phyloP scores from a whole-genome alignment of 140 eudicot genomes.

The Bidens hawaiensis region DNA sequence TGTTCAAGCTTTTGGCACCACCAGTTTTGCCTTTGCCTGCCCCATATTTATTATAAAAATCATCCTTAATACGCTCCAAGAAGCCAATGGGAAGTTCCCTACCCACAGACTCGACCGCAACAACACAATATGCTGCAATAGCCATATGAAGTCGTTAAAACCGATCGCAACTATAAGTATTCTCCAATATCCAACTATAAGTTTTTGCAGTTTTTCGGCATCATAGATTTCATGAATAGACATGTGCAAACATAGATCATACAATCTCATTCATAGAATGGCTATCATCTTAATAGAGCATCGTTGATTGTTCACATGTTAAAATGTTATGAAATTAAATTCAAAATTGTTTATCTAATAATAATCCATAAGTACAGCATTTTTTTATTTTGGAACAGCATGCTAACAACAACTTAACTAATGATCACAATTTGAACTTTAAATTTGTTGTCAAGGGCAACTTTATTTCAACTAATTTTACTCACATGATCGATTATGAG shows the following conservation, averaged over 20 bases:
- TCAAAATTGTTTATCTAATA: no score
- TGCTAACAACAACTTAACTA: no score
- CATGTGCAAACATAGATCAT: not conserved
- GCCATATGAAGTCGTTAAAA: conserved; percentile 3
- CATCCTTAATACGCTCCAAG: conserved; percentile 44
- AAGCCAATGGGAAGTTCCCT: conserved; percentile 43
- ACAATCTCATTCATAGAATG: not conserved
- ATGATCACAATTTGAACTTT: no score
- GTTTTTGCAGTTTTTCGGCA: not conserved
- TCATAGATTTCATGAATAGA: not conserved
- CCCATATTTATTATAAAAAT: conserved; percentile 34
- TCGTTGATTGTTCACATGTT: not conserved
- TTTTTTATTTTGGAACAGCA: no score
- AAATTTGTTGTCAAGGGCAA: no score
- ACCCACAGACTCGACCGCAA: conserved; percentile 39
- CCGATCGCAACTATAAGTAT: not conserved
- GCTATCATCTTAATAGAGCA: not conserved
- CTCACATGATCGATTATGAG: no score
- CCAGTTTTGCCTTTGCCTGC: conserved; percentile 38
- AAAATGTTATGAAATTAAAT: not conserved
- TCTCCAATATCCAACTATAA: no score
- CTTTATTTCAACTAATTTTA: no score
- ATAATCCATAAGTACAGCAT: no score
- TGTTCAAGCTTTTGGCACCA: conserved; percentile 27
- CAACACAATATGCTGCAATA: conserved; percentile 38